A percentile compares a stretch with the other conserved stretches of the same genome.
Conservation (phyloP, 2,329 filamentous ascomycete species). For the Trichophyton rubrum region DNA sequence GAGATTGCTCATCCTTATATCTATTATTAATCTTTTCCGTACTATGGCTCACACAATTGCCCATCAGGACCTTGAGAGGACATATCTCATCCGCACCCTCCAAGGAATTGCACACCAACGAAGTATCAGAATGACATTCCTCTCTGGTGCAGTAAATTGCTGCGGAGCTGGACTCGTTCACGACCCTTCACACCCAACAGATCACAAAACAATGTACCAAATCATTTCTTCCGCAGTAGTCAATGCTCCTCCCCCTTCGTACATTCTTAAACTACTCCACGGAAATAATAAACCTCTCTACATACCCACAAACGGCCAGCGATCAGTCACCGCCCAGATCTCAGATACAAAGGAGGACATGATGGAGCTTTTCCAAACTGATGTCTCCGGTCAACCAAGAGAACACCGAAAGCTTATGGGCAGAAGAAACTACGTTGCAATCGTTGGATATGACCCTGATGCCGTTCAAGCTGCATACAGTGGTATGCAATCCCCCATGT, state of each 20-base stretch:
- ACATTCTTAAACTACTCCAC: slow-evolving; percentile 90
- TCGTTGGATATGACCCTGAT: slow-evolving; percentile 90
- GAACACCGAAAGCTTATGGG: slow-evolving; percentile 91
- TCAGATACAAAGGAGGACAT: slow-evolving; percentile 98
- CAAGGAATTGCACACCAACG: slow-evolving; percentile 94
- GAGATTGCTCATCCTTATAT: slow-evolving; percentile 7
- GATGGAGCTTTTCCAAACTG: slow-evolving; percentile 98
- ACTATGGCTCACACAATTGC: slow-evolving; percentile 5
- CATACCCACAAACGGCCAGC: slow-evolving; percentile 74
- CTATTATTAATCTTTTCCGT: background rate
- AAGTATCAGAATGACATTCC: slow-evolving; percentile 89
- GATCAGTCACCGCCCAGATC: slow-evolving; percentile 50
- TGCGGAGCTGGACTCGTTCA: slow-evolving; percentile 89
- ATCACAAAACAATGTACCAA: slow-evolving; percentile 99
- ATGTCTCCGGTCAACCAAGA: slow-evolving; percentile 68
- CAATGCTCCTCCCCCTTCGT: slow-evolving; percentile 69
- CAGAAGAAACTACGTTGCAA: slow-evolving; percentile 78
- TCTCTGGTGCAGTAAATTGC: slow-evolving; percentile 80
- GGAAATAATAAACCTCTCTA: slow-evolving; percentile 78
- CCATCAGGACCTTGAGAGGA: slow-evolving; percentile 70
- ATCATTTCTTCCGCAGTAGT: slow-evolving; percentile 88
- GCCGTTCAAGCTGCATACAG: slow-evolving; percentile 43
- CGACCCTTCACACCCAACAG: slow-evolving; percentile 76
- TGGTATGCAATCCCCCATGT: slow-evolving; percentile 21
- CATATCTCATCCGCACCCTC: slow-evolving; percentile 88